These are phyloP conservation scores for Cytospora chrysosperma DNA, from an alignment of 2,329 filamentous ascomycete species.

Conservation along the genomic window DNA sequence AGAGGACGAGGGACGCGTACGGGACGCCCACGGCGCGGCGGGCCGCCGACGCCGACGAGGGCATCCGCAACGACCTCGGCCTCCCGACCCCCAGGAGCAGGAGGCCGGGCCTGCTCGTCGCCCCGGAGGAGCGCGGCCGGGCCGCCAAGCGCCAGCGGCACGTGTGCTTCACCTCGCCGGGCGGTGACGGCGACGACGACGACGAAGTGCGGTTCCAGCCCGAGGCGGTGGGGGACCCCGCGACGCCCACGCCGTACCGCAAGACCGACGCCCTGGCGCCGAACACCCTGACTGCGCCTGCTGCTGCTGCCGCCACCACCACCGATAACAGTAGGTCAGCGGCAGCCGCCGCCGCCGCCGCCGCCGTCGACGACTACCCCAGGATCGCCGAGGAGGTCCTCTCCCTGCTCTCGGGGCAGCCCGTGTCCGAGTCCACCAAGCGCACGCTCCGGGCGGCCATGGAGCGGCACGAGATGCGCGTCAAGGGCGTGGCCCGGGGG, in stretches of 20 bases:
- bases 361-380: slow-evolving; percentile 32
- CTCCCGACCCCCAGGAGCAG: slow-evolving; percentile 34
- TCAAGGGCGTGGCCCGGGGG: slow-evolving; percentile 61
- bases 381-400: slow-evolving; percentile 48
- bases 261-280: slow-evolving; percentile 15
- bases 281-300: neutral
- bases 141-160: slow-evolving; percentile 19
- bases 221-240: neutral
- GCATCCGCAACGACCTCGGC: slow-evolving; percentile 21
- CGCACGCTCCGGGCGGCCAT: slow-evolving; percentile 45
- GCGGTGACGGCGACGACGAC: neutral
- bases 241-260: slow-evolving; percentile 21
- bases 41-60: slow-evolving; percentile 23
- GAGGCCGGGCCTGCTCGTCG: slow-evolving; percentile 20
- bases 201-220: neutral
- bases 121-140: slow-evolving; percentile 17
- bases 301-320: neutral
- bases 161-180: neutral
- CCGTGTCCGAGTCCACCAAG: slow-evolving; percentile 39
- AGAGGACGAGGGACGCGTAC: slow-evolving; percentile 22
- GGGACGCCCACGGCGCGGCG: slow-evolving; percentile 31
- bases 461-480: slow-evolving; percentile 54
- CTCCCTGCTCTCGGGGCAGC: slow-evolving; percentile 45
- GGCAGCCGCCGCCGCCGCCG: slow-evolving; percentile 18
- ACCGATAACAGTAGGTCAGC: neutral